These are phyloP conservation scores for Prunus padus DNA, from an alignment of 306 rosid species.

Conservation along the genomic window DNA sequence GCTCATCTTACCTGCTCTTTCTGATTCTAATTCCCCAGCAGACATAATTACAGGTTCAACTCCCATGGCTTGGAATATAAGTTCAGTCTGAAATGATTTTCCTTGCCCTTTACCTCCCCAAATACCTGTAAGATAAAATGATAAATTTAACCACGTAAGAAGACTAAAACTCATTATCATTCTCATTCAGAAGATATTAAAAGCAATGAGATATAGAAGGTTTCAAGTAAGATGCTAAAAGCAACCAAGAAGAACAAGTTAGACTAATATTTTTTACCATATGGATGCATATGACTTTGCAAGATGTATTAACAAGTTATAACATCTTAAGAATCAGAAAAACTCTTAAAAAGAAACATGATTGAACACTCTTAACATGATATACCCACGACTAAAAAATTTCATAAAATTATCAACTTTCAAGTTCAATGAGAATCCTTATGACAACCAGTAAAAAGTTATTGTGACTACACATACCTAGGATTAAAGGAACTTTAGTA, in stretches of 20 bases:
- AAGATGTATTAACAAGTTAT: background rate
- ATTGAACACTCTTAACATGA: conserved; percentile 3
- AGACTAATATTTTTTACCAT: background rate
- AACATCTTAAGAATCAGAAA: background rate
- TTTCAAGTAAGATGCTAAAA: background rate
- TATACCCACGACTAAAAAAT: background rate
- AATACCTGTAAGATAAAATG: conserved; percentile 50
- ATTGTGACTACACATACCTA: conserved; percentile 55
- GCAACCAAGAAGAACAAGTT: background rate
- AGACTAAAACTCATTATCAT: conserved; percentile 4
- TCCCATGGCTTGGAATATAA: conserved; percentile 90
- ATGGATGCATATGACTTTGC: background rate
- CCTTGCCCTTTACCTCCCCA: conserved; percentile 99
- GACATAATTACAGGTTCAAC: conserved; percentile 93
- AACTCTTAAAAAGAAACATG: background rate
- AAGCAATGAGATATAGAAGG: background rate
- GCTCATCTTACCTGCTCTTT: conserved; percentile 81
- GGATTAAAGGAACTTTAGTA: conserved; percentile 81
- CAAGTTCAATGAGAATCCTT: background rate
- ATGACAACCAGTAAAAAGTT: background rate
- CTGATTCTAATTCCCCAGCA: conserved; percentile 97
- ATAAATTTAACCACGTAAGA: background rate
- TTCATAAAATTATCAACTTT: background rate
- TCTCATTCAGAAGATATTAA: conserved; percentile 11
- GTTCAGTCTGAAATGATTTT: conserved; percentile 96